These are phyloP conservation scores for Calonectria henricotiae DNA, from an alignment of 2,329 filamentous ascomycete species.

Conservation along the genomic window DNA sequence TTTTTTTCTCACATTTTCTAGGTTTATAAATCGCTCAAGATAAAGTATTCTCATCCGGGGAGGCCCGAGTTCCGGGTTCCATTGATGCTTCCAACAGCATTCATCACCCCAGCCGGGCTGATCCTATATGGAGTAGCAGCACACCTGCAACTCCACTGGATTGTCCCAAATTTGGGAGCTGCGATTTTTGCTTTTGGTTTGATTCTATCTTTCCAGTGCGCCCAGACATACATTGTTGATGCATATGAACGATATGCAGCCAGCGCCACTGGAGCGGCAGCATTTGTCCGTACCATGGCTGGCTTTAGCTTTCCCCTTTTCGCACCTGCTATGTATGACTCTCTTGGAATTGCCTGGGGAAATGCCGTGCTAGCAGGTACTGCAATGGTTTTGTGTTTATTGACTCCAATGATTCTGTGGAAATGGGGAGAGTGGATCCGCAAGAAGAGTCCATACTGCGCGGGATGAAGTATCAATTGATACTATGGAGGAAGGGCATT, in stretches of 20 bases:
- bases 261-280: constrained; percentile 67
- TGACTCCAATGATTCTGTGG: constrained; percentile 45
- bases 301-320: constrained; percentile 75
- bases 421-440: constrained; percentile 45
- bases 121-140: constrained; percentile 68
- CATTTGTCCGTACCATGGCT: constrained; percentile 70
- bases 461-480: background rate
- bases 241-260: constrained; percentile 61
- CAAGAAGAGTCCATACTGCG: constrained; percentile 45
- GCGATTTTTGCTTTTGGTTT: constrained; percentile 65
- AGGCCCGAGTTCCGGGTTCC: constrained; percentile 58
- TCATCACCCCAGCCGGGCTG: constrained; percentile 66
- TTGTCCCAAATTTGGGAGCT: constrained; percentile 73
- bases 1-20: constrained; percentile 26
- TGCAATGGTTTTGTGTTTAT: constrained; percentile 46
- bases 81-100: constrained; percentile 56
- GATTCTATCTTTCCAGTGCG: constrained; percentile 72
- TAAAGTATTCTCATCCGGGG: constrained; percentile 50
- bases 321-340: constrained; percentile 63
- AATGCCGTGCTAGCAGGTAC: constrained; percentile 58
- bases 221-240: constrained; percentile 74
- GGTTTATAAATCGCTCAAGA: constrained; percentile 53
- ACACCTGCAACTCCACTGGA: constrained; percentile 64
- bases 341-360: constrained; percentile 64
- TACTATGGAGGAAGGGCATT: background rate